These are phyloP conservation scores for Leccinum disarticulatum DNA, from an alignment of 768 basidiomycete genomes.

Conservation along the genomic window DNA sequence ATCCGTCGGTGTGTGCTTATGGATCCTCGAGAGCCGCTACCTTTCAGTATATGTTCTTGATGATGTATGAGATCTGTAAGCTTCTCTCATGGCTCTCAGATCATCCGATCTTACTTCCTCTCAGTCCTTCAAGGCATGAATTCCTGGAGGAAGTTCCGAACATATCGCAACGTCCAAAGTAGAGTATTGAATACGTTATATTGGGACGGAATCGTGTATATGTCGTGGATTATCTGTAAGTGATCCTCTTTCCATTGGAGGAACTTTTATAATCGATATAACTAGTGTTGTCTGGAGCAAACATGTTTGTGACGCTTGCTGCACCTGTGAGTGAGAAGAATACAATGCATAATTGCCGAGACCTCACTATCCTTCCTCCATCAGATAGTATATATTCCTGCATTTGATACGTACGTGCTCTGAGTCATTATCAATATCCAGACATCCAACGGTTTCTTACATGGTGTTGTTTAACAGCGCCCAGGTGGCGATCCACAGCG, in stretches of 20 bases:
- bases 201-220: slow-evolving; percentile 30
- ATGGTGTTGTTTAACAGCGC: slow-evolving; percentile 16
- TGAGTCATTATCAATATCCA: not conserved
- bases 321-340: slow-evolving; percentile 19
- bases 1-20: slow-evolving; percentile 20
- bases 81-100: not conserved
- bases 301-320: slow-evolving; percentile 16
- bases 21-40: slow-evolving; percentile 14
- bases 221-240: slow-evolving; percentile 25
- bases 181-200: slow-evolving; percentile 23
- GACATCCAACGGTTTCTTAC: slow-evolving; percentile 3
- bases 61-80: slow-evolving; percentile 24
- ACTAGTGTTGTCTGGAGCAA: slow-evolving; percentile 15
- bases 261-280: not conserved
- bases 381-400: slow-evolving; percentile 18
- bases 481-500: slow-evolving; percentile 28
- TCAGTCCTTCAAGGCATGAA: slow-evolving; percentile 28
- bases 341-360: not conserved
- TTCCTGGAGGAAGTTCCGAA: slow-evolving; percentile 24
- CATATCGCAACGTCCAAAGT: slow-evolving; percentile 21
- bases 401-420: slow-evolving; percentile 24
- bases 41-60: slow-evolving; percentile 16
- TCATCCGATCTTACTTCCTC: not conserved
- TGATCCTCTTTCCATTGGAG: not conserved
- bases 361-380: not conserved